These are phyloP conservation scores for Thalassiosira livingstoniorum DNA, from an alignment of 352 stramenopile genomes.

Conservation along the genomic window DNA sequence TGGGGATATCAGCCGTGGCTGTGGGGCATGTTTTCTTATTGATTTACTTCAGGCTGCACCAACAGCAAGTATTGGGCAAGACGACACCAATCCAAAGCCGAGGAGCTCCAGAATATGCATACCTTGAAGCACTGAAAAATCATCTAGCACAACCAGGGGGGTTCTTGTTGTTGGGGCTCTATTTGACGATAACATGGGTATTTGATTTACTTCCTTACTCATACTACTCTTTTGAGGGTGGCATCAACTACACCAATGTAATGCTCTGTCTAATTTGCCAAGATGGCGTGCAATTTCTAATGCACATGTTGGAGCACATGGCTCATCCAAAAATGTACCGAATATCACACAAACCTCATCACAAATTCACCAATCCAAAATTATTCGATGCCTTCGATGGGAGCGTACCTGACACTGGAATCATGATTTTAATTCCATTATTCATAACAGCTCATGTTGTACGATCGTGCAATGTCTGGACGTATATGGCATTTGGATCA, in stretches of 20 bases:
- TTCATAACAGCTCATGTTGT: constrained; percentile 83
- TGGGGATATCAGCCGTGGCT: constrained; percentile 85
- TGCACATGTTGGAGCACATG: constrained; percentile 86
- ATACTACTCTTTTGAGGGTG: constrained; percentile 86
- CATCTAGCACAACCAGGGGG: constrained; percentile 87
- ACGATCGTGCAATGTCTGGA: constrained; percentile 86
- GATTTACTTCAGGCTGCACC: constrained; percentile 80
- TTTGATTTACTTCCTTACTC: constrained; percentile 82
- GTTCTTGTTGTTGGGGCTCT: constrained; percentile 85
- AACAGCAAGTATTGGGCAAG: constrained; percentile 55
- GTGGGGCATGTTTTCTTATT: constrained; percentile 84
- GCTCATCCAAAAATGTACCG: constrained; percentile 83
- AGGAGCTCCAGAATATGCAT: constrained; percentile 77
- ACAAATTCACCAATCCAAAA: constrained; percentile 88
- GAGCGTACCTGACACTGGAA: constrained; percentile 82
- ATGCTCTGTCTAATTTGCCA: constrained; percentile 82
- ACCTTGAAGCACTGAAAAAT: constrained; percentile 75
- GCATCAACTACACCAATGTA: constrained; percentile 80
- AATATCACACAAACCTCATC: constrained; percentile 89
- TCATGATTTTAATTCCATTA: constrained; percentile 88
- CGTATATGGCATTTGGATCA: constrained; percentile 89
- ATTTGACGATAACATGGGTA: constrained; percentile 87
- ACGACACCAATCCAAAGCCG: constrained; percentile 75
- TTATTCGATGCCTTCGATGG: constrained; percentile 90
- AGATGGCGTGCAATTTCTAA: constrained; percentile 85